Conservation (phyloP, 805 yeast genomes). For the Candida stauntonica region DNA sequence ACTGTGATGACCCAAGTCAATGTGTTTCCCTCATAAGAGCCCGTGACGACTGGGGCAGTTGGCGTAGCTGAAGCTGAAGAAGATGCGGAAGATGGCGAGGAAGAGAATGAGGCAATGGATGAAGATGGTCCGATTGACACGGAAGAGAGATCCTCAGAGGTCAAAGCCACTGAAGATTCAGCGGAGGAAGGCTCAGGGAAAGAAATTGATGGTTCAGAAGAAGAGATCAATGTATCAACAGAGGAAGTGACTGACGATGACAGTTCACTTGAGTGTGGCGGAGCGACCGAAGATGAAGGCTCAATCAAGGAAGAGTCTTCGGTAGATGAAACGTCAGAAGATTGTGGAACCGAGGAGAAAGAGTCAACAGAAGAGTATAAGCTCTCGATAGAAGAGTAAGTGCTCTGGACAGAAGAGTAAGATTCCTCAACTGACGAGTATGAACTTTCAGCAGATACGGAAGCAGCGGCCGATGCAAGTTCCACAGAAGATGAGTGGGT, state of each 20-base stretch:
- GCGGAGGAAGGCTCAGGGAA: no score
- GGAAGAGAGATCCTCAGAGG: neutral
- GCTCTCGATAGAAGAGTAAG: neutral
- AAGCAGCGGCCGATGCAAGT: constrained; percentile 31
- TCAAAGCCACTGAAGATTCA: no score
- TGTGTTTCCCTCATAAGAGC: neutral
- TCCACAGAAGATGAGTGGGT: constrained; percentile 1
- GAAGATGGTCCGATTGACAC: neutral
- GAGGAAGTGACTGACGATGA: no score
- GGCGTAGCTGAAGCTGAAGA: neutral
- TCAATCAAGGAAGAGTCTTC: no score
- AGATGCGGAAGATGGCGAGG: neutral
- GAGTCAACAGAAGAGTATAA: neutral
- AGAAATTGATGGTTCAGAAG: no score
- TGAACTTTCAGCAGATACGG: no score
- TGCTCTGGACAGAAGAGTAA: no score
- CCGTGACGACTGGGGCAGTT: neutral
- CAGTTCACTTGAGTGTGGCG: no score
- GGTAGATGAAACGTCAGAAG: neutral
- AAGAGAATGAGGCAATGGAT: neutral
- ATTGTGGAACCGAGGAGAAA: neutral
- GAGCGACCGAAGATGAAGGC: no score
- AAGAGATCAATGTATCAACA: no score
- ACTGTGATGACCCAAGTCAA: neutral
- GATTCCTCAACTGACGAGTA: no score